Evolutionary conservation across 2,329 filamentous ascomycete species (phyloP), one percentile per base, ranked within the genome.

Genomic region (Calonectria leucothoes): DNA sequence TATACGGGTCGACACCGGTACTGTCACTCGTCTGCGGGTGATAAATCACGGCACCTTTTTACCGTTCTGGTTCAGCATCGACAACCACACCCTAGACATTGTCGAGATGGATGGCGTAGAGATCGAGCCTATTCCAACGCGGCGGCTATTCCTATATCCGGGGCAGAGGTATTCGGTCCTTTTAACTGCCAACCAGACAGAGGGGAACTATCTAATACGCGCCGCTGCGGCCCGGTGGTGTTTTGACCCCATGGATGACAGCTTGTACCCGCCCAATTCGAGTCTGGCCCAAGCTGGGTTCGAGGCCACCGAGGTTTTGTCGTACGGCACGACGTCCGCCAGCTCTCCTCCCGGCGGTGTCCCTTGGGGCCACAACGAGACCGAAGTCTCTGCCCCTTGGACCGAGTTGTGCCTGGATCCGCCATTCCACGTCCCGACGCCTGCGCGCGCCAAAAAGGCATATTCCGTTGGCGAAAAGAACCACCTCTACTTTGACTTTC

Each of bases 31-130:
- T 11, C 76, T 86, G 1, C 81, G 85, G 0, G 79, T 87, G 49
- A 85, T 86, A 74, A 86, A 85, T 78, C 80, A 84, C 52, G 84
- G 83, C 31, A 83, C 83, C 4, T 84, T 83, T 69, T 80, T 83
- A 25, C 82, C 83, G 5, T 83, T 84, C 75, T 85, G 82, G 66
- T 84, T 89, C 70, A 84, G 83, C 55, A 86, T 89, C 55, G 86
- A 88, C 73, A 85, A 82, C 51, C 87, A 89, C 59, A 69, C 69
- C 39, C 74, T 80, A 23, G 63, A 74, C 14, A 78, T 80, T 45
- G 73, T 80, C 42, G 88, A 89, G 76, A 84, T 90, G 15, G 88
- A 90, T 70, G 88, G 88, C 5, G 85, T 89, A 6, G 89, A 88
- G 73, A 86, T 85, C 2, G 85, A 89, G 33, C 84, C 85, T 17